phyloP scores from a whole-genome alignment of 2,329 filamentous ascomycete species.

The Penicillium palitans region DNA sequence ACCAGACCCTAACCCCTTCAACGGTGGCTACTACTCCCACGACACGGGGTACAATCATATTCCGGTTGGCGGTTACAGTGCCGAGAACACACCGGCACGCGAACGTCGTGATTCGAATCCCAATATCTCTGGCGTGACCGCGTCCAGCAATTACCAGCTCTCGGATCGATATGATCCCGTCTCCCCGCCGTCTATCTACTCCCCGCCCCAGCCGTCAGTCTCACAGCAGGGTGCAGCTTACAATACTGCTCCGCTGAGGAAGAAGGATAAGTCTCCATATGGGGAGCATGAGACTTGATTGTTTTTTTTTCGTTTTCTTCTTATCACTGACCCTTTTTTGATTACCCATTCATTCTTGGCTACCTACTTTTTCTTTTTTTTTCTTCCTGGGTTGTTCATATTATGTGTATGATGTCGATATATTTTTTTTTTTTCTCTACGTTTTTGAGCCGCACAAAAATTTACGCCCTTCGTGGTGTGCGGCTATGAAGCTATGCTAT shows the following conservation, averaged over 20 bases:
- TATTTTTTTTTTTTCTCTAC: neutral
- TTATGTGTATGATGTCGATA: constrained; percentile 1
- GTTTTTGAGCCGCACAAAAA: constrained; percentile 4
- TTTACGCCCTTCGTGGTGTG: neutral
- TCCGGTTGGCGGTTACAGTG: constrained; percentile 1
- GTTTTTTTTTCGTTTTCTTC: neutral
- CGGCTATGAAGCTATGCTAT: constrained; percentile 5
- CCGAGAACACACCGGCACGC: constrained; percentile 55
- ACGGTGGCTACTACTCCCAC: constrained; percentile 16
- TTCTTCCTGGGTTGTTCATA: constrained; percentile 3
- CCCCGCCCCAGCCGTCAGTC: constrained; percentile 53
- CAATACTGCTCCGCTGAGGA: constrained; percentile 4
- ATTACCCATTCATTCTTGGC: neutral
- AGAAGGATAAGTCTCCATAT: constrained; percentile 9
- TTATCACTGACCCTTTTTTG: neutral
- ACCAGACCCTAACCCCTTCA: constrained; percentile 17
- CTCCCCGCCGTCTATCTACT: constrained; percentile 72
- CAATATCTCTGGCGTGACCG: constrained; percentile 64
- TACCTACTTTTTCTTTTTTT: neutral
- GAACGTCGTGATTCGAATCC: constrained; percentile 64
- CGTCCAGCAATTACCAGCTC: constrained; percentile 19
- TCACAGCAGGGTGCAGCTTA: neutral
- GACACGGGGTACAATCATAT: constrained; percentile 19
- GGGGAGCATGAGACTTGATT: constrained; percentile 1
- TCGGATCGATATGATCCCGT: constrained; percentile 64